Conservation (phyloP, 345 rosid genomes). For the Hibiscus tridactylites region DNA sequence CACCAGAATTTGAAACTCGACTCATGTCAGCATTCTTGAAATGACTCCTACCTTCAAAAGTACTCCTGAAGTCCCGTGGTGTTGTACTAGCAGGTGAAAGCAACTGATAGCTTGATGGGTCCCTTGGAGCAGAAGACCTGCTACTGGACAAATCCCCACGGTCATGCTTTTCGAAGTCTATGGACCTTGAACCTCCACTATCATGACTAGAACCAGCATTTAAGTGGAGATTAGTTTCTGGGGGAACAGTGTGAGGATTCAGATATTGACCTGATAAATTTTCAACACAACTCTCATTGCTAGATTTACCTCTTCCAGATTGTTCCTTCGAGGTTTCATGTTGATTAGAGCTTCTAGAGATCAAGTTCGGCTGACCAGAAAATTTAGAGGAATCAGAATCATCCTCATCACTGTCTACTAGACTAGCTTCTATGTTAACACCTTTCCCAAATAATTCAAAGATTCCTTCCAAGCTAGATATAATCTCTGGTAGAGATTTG, state of each 20-base stretch:
- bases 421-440: slow-evolving; percentile 37
- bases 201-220: slow-evolving; percentile 49
- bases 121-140: slow-evolving; percentile 60
- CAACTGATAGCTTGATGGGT: slow-evolving; percentile 41
- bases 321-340: slow-evolving; percentile 21
- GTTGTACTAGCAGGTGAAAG: slow-evolving; percentile 58
- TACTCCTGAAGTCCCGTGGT: slow-evolving; percentile 49
- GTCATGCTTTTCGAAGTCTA: slow-evolving; percentile 59
- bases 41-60: slow-evolving; percentile 53
- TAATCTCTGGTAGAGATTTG: slow-evolving; percentile 34
- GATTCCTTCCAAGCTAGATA: slow-evolving; percentile 46
- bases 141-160: slow-evolving; percentile 52
- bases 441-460: slow-evolving; percentile 39
- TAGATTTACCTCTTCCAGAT: slow-evolving; percentile 24
- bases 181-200: slow-evolving; percentile 55
- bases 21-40: slow-evolving; percentile 28
- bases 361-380: slow-evolving; percentile 18
- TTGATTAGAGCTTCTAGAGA: slow-evolving; percentile 27
- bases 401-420: slow-evolving; percentile 56
- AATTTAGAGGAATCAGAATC: slow-evolving; percentile 29
- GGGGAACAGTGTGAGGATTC: slow-evolving; percentile 26
- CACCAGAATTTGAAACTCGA: slow-evolving; percentile 22
- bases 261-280: slow-evolving; percentile 29
- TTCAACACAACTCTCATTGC: slow-evolving; percentile 19
- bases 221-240: slow-evolving; percentile 35